Evolutionary conservation across 371 early-diverging fungal genomes (phyloP), one percentile per base, ranked within the genome.

Genomic region (Dentiscutata heterogama): DNA sequence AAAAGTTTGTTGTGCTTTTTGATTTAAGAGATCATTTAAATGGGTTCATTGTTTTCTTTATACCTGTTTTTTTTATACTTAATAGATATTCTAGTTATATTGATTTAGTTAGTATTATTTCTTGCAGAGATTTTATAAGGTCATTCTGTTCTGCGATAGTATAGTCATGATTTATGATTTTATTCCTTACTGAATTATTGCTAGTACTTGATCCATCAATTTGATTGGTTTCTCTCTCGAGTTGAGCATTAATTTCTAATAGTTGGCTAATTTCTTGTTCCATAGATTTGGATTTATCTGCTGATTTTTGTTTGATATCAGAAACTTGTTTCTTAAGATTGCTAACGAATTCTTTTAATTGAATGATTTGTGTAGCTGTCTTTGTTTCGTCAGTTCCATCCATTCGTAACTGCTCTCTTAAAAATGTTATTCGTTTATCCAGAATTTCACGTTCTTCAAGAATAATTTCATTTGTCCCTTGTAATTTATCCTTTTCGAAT

Each of bases 71-170:
- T n/a, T n/a, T n/a, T n/a, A n/a, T n/a, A n/a, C n/a, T n/a, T n/a
- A n/a, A n/a, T n/a, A n/a, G n/a, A n/a, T n/a, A n/a, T n/a, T n/a
- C n/a, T n/a, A n/a, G n/a, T n/a, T n/a, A n/a, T n/a, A n/a, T n/a
- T n/a, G n/a, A n/a, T n/a, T n/a, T n/a, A n/a, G n/a, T n/a, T n/a
- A n/a, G n/a, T n/a, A n/a, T 53, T 79, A 64, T 80, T 18, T 83
- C 83, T 79, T 83, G 58, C 11, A 80, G 60, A 35, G 74, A 39
- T 67, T 83, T 83, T 27, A 83, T 80, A 51, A 80, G 31, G 6
- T 39, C 18, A 67, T 72, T 60, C 51, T 80, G 81, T 42, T 83
- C 80, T 6, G 83, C 64, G 27, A 83, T 78, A 1, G 63, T 73
- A 31, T 20, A 42, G 25, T 83, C 83, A 22, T 83, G 71, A 35